A percentile compares a stretch with the other conserved stretches of the same genome.
Evolutionary conservation across 306 rosid species (phyloP).

Genomic region (Sechiopsis laciniata): DNA sequence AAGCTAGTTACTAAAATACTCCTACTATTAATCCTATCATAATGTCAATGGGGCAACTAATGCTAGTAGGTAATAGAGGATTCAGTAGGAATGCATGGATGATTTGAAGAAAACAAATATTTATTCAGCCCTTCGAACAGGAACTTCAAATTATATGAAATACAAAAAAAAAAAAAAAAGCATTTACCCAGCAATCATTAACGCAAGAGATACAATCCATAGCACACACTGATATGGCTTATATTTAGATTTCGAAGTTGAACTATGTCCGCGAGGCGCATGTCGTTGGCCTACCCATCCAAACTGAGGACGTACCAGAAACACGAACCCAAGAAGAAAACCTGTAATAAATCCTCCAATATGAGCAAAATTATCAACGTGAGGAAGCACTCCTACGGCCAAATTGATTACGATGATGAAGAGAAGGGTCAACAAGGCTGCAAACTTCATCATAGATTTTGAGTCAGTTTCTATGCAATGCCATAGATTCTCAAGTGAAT

Average conservation of each 20-base stretch:
- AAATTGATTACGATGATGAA: too few relatives aligned
- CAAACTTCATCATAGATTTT: too few relatives aligned
- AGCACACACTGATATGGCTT: conserved; percentile 24
- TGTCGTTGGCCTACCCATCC: neutral
- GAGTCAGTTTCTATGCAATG: neutral
- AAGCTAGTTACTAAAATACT: too few relatives aligned
- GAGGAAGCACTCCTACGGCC: too few relatives aligned
- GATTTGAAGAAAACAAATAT: neutral
- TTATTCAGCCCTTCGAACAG: neutral
- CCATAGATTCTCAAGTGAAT: neutral
- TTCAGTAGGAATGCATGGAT: neutral
- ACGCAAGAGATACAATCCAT: conserved; percentile 18
- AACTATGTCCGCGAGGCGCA: neutral
- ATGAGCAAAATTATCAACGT: too few relatives aligned
- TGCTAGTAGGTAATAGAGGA: neutral
- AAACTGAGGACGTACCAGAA: too few relatives aligned
- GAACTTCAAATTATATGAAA: neutral
- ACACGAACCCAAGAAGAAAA: too few relatives aligned
- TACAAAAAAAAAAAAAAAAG: neutral
- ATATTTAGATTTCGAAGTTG: conserved; percentile 18
- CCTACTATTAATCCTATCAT: too few relatives aligned
- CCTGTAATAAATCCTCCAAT: too few relatives aligned
- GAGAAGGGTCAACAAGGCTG: too few relatives aligned
- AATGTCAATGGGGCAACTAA: neutral
- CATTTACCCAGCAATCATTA: conserved; percentile 19